phyloP scores from a whole-genome alignment of 2,329 filamentous ascomycete species.

The Clonostachys chloroleuca region DNA sequence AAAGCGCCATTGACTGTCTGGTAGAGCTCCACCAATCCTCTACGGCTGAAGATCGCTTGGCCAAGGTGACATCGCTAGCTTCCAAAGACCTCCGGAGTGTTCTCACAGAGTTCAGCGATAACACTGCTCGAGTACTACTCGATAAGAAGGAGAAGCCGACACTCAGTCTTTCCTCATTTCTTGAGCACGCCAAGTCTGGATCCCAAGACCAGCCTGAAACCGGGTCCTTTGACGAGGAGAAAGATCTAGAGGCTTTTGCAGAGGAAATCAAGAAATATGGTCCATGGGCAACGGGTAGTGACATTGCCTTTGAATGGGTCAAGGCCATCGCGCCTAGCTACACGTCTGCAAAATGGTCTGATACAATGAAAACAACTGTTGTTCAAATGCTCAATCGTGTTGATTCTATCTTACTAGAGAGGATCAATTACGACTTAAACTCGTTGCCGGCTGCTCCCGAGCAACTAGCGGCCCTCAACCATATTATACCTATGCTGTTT shows the following conservation, averaged over 20 bases:
- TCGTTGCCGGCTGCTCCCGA: constrained; percentile 13
- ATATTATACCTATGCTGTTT: constrained; percentile 52
- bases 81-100: constrained; percentile 44
- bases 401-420: constrained; percentile 46
- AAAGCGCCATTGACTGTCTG: constrained; percentile 35
- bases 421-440: constrained; percentile 36
- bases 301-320: constrained; percentile 57
- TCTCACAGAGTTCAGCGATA: constrained; percentile 46
- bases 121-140: constrained; percentile 46
- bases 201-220: constrained; percentile 43
- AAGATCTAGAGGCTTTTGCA: constrained; percentile 48
- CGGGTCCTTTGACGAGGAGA: constrained; percentile 44
- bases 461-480: constrained; percentile 26
- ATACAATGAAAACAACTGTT: constrained; percentile 49
- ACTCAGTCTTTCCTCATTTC: constrained; percentile 54
- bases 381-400: constrained; percentile 50
- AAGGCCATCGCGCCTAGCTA: constrained; percentile 46
- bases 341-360: constrained; percentile 50
- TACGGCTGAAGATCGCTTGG: constrained; percentile 42
- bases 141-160: constrained; percentile 47
- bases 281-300: constrained; percentile 48
- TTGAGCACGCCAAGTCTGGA: constrained; percentile 57
- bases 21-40: constrained; percentile 48
- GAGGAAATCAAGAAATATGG: constrained; percentile 32
- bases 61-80: constrained; percentile 38